A percentile compares a stretch with the other conserved stretches of the same genome.
phyloP scores from a whole-genome alignment of 1,284 basidiomycete genomes.

The Rhodofomes roseus region DNA sequence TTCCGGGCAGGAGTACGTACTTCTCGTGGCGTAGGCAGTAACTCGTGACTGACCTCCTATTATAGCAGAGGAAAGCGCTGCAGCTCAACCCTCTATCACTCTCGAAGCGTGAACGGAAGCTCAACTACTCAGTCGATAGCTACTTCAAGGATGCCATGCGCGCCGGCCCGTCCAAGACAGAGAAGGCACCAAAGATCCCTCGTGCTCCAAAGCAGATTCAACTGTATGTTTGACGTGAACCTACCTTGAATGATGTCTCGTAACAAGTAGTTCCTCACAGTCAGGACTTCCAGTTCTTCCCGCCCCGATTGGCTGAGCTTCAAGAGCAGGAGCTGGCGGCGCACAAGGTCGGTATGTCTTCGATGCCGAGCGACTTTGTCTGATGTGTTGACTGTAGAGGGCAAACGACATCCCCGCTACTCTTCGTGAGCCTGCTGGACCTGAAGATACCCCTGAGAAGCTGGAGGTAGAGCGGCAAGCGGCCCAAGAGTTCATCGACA shows the following conservation, averaged over 20 bases:
- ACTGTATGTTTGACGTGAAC: slow-evolving; percentile 46
- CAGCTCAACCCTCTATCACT: slow-evolving; percentile 85
- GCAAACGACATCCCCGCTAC: slow-evolving; percentile 77
- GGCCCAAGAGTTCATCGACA: slow-evolving; percentile 87
- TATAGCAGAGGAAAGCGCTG: slow-evolving; percentile 59
- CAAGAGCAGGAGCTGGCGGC: slow-evolving; percentile 88
- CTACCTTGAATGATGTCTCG: background rate
- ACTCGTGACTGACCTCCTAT: background rate
- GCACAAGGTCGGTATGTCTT: slow-evolving; percentile 54
- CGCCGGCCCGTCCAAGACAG: slow-evolving; percentile 72
- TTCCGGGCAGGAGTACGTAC: slow-evolving; percentile 69
- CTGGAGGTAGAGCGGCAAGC: slow-evolving; percentile 79
- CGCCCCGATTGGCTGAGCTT: slow-evolving; percentile 75
- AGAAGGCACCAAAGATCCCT: slow-evolving; percentile 83
- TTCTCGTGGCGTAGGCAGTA: background rate
- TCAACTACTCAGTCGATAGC: slow-evolving; percentile 91
- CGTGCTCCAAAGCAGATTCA: slow-evolving; percentile 88
- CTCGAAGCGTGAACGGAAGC: slow-evolving; percentile 94
- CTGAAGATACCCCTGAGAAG: slow-evolving; percentile 79
- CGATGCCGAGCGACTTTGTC: background rate
- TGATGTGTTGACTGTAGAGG: slow-evolving; percentile 36
- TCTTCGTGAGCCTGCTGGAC: slow-evolving; percentile 62
- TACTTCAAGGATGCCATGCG: slow-evolving; percentile 95
- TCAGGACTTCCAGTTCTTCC: slow-evolving; percentile 98
- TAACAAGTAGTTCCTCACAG: slow-evolving; percentile 37